phyloP scores from a whole-genome alignment of 257 asterid genomes.

The Verbena officinalis region DNA sequence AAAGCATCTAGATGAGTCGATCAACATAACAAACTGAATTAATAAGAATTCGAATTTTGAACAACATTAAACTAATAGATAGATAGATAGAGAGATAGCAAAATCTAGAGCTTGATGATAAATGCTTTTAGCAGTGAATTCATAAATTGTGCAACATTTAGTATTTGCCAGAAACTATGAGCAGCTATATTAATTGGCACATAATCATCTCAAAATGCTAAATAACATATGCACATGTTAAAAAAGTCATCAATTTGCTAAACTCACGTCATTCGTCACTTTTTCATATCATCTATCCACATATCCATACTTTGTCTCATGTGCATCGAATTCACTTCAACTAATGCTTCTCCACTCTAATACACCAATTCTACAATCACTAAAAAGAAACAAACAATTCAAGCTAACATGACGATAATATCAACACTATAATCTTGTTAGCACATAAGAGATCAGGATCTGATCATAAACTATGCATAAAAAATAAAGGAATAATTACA shows the following conservation, averaged over 20 bases:
- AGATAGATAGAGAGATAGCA: too few relatives aligned
- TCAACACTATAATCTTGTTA: neutral
- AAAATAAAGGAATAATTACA: neutral
- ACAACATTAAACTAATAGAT: neutral
- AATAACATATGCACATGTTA: neutral
- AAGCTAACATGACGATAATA: slow-evolving; percentile 9
- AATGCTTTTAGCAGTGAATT: too few relatives aligned
- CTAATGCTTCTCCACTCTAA: neutral
- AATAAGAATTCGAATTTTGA: neutral
- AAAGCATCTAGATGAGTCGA: neutral
- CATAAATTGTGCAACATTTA: neutral
- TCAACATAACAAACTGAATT: neutral
- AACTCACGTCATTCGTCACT: neutral
- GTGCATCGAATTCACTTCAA: slow-evolving; percentile 1
- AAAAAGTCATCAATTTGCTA: neutral
- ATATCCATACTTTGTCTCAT: neutral
- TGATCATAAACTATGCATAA: neutral
- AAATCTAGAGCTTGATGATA: too few relatives aligned
- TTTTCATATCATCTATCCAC: neutral
- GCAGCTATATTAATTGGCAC: neutral
- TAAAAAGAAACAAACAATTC: neutral
- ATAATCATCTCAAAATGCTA: neutral
- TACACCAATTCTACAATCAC: neutral
- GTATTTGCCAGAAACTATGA: neutral
- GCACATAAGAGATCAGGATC: neutral